A percentile compares a stretch with the other conserved stretches of the same genome.
Conservation (phyloP, 108 stramenopile species). For the Cyclotella baltica region DNA sequence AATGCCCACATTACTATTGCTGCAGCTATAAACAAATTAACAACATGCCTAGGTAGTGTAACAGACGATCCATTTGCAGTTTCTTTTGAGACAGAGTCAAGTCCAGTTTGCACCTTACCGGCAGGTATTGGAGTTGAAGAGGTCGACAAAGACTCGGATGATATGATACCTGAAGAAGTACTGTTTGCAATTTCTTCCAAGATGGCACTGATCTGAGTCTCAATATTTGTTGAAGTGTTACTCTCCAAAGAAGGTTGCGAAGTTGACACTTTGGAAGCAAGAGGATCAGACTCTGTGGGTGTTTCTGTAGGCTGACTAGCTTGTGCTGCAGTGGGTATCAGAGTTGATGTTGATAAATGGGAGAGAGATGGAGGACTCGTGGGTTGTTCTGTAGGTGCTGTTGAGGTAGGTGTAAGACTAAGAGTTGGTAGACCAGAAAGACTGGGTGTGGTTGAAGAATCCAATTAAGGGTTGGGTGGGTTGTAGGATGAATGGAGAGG, state of each 20-base stretch:
- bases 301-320: not conserved
- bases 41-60: not conserved
- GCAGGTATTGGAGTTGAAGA: no score
- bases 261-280: not conserved
- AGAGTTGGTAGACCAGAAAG: not conserved
- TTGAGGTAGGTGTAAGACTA: not conserved
- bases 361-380: slow-evolving; percentile 2
- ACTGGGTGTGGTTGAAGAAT: not conserved
- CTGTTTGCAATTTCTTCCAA: not conserved
- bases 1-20: not conserved
- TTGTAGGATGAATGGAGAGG: not conserved
- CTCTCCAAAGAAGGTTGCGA: not conserved
- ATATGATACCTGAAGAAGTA: not conserved
- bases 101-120: no score
- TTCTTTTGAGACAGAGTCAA: not conserved
- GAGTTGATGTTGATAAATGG: not conserved
- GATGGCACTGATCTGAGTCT: not conserved
- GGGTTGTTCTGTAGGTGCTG: not conserved
- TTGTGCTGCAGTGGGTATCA: not conserved
- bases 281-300: slow-evolving; percentile 2
- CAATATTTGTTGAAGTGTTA: not conserved
- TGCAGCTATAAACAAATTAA: not conserved
- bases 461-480: not conserved
- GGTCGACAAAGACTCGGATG: no score
- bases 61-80: not conserved